A percentile compares a stretch with the other conserved stretches of the same genome.
Conservation (phyloP, 345 rosid genomes). For the Dimocarpus longan region DNA sequence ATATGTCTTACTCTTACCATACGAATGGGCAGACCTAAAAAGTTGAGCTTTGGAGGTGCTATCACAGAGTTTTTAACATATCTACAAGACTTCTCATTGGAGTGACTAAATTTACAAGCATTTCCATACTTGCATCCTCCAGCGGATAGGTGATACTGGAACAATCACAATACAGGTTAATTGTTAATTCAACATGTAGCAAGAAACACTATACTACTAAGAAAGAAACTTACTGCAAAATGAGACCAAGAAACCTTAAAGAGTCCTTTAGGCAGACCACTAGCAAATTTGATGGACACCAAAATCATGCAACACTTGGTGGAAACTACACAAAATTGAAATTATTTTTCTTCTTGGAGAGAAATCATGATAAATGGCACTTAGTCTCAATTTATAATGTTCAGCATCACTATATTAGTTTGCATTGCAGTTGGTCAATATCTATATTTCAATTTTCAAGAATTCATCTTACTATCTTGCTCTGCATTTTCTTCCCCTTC, state of each 20-base stretch:
- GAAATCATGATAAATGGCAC: background rate
- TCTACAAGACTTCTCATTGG: constrained; percentile 19
- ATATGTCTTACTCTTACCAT: constrained; percentile 28
- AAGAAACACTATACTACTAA: background rate
- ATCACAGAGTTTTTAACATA: constrained; percentile 22
- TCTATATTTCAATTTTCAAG: background rate
- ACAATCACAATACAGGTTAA: constrained; percentile 11
- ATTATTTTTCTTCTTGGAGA: background rate
- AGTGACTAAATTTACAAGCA: constrained; percentile 49
- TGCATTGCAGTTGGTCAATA: background rate
- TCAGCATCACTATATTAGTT: constrained; percentile 5
- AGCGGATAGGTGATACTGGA: constrained; percentile 45
- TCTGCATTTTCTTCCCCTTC: background rate
- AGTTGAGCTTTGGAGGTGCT: constrained; percentile 36
- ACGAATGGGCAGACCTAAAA: constrained; percentile 52
- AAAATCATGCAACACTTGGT: background rate
- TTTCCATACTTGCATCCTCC: constrained; percentile 58
- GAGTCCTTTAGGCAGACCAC: background rate
- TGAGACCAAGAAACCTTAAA: background rate
- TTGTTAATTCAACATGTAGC: background rate
- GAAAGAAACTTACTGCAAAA: background rate
- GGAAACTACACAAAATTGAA: background rate
- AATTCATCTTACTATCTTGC: background rate
- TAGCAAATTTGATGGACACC: background rate
- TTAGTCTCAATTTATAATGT: background rate